A percentile compares a stretch with the other conserved stretches of the same genome.
Conservation (phyloP, 352 stramenopile species). For the Pythium periplocum region DNA sequence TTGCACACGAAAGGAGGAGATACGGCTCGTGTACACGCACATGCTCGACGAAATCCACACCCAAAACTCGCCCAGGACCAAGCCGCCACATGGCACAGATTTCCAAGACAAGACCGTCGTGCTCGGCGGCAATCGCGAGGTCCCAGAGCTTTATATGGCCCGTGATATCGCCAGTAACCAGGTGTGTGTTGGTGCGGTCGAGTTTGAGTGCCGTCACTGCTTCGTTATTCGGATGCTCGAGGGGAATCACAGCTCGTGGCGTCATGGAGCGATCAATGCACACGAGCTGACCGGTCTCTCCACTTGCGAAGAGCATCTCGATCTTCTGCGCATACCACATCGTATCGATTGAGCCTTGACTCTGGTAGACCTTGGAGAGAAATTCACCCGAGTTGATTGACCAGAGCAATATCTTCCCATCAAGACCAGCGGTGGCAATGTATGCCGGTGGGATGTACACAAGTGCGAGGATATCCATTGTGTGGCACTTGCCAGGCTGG, state of each 20-base stretch:
- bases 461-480: slow-evolving; percentile 62
- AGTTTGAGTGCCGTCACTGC: slow-evolving; percentile 43
- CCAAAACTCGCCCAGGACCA: slow-evolving; percentile 29
- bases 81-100: slow-evolving; percentile 51
- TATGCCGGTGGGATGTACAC: slow-evolving; percentile 69
- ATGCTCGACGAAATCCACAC: slow-evolving; percentile 63
- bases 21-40: slow-evolving; percentile 50
- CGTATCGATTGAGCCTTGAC: slow-evolving; percentile 50
- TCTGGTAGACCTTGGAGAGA: slow-evolving; percentile 56
- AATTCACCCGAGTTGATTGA: slow-evolving; percentile 75
- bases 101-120: slow-evolving; percentile 56
- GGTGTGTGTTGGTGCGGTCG: slow-evolving; percentile 54
- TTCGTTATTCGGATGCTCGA: slow-evolving; percentile 32
- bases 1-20: slow-evolving; percentile 50
- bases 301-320: slow-evolving; percentile 62
- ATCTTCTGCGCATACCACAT: slow-evolving; percentile 70
- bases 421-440: slow-evolving; percentile 58
- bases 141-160: slow-evolving; percentile 68
- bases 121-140: slow-evolving; percentile 36
- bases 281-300: slow-evolving; percentile 53
- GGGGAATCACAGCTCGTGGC: slow-evolving; percentile 36
- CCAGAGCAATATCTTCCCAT: slow-evolving; percentile 73
- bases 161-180: slow-evolving; percentile 50
- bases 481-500: slow-evolving; percentile 36
- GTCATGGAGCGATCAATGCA: slow-evolving; percentile 68